Conservation (phyloP, 2,329 filamentous ascomycete genomes). For the Periconia sp. region DNA sequence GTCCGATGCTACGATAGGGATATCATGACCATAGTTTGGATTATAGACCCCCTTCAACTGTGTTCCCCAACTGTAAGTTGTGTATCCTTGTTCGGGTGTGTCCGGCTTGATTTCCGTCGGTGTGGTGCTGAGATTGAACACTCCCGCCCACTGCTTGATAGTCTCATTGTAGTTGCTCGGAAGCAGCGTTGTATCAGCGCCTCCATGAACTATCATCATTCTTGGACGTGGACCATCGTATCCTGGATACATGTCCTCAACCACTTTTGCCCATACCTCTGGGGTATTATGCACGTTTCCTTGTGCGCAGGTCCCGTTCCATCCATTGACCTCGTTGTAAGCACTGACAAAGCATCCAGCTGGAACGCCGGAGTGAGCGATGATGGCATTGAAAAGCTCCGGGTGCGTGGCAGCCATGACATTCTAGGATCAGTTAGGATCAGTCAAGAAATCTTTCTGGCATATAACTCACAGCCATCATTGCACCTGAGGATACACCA, state of each 20-base stretch:
- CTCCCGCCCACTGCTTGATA: slow-evolving; percentile 37
- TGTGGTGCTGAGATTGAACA: slow-evolving; percentile 33
- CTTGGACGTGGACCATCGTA: slow-evolving; percentile 55
- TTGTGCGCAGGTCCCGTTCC: slow-evolving; percentile 56
- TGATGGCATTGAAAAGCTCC: slow-evolving; percentile 56
- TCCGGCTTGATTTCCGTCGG: not conserved
- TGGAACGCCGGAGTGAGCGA: slow-evolving; percentile 56
- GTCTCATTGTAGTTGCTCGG: slow-evolving; percentile 61
- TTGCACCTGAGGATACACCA: slow-evolving; percentile 56
- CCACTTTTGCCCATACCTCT: slow-evolving; percentile 53
- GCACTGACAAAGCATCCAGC: slow-evolving; percentile 56
- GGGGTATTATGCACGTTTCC: slow-evolving; percentile 51
- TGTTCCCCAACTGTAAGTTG: not conserved
- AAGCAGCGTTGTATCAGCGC: slow-evolving; percentile 52
- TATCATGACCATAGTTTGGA: not conserved
- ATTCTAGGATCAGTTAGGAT: slow-evolving; percentile 31
- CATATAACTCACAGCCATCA: slow-evolving; percentile 52
- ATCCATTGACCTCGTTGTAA: slow-evolving; percentile 47
- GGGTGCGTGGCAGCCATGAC: slow-evolving; percentile 56
- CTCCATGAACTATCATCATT: slow-evolving; percentile 63
- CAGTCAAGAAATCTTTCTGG: no score
- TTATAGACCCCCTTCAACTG: not conserved
- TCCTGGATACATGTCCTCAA: slow-evolving; percentile 51
- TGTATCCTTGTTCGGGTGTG: not conserved
- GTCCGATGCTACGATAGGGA: not conserved